Base-by-base conservation (phyloP, 1,284 basidiomycete genomes). In the Ganoderma boninense region DNA sequence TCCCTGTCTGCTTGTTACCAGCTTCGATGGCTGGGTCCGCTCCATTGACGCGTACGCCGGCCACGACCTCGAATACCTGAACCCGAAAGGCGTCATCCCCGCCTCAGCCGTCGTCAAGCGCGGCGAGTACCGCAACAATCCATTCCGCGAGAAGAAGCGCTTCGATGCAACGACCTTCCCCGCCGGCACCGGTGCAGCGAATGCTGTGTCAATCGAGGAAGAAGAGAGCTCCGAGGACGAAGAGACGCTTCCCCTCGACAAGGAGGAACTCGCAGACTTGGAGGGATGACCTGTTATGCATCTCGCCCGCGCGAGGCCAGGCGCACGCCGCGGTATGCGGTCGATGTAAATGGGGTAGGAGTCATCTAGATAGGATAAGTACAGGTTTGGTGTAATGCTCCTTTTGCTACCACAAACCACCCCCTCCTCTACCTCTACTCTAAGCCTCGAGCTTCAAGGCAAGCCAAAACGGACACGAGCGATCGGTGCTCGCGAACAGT, bases 1-100 rank as follows among this genome's bases (percentile, higher is more conserved):
- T n/a, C n/a, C n/a, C n/a, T n/a, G n/a, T n/a, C n/a, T n/a, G n/a
- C n/a, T n/a, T 40, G 60, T 11, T 16, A 42, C 44, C 16, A 95
- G 93, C 72, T 95, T 94, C 77, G 91, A 94, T 76, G 86, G 87
- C 16, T 95, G 93, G 93, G 83, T 94, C 62, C 87, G 88, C 44
- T 84, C 86, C 26, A 84, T 94, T 38, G 93, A 95, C 76, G 76
- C 83, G 8, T 95, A 95, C 75, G 82, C 85, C 6, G 94, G 94
- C 6, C 85, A 86, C 69, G 92, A 95, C 78, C 80, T 94, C 62
- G 80, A 87, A 35, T 94, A 91, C 75, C 82, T 94, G 66, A 95
- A 94, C 75, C 84, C 88, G 0, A 86, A 88, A 76, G 95, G 93
- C 2, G 85, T 85, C 60, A 90, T 97, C 56, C 94, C 94, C 0